These are phyloP conservation scores for Euphorbia pulcherrima DNA, from an alignment of 345 rosid genomes.

Conservation along the genomic window DNA sequence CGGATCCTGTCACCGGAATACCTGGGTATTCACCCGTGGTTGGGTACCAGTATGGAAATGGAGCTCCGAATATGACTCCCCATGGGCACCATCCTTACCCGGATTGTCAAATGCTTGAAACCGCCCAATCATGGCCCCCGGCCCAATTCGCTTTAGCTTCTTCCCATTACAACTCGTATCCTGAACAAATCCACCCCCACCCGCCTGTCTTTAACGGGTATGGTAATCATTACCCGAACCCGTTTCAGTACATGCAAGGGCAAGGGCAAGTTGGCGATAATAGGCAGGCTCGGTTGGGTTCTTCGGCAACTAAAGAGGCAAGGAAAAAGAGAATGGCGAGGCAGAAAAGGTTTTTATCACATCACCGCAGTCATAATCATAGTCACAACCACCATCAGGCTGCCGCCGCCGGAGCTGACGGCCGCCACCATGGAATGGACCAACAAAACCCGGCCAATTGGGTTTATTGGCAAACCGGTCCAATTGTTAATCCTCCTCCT, in stretches of 20 bases:
- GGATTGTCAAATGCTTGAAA: constrained; percentile 42
- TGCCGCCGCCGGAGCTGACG: constrained; percentile 25
- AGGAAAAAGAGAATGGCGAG: constrained; percentile 98
- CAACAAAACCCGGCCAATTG: constrained; percentile 42
- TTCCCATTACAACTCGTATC: constrained; percentile 30
- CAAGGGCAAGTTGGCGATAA: constrained; percentile 45
- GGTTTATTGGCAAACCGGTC: constrained; percentile 57
- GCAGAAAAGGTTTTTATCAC: constrained; percentile 68
- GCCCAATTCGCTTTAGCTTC: constrained; percentile 42
- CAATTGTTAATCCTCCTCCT: constrained; percentile 17
- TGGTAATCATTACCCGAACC: constrained; percentile 51
- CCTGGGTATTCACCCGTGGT: constrained; percentile 34
- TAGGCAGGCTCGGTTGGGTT: constrained; percentile 48
- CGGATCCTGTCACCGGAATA: constrained; percentile 29
- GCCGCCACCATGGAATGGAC: constrained; percentile 37
- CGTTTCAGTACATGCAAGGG: constrained; percentile 41
- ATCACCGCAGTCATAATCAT: constrained; percentile 35
- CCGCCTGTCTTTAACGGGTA: constrained; percentile 41
- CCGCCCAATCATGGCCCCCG: constrained; percentile 44
- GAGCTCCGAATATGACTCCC: constrained; percentile 25
- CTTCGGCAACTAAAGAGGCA: constrained; percentile 89
- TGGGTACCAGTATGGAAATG: constrained; percentile 38
- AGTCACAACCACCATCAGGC: constrained; percentile 35
- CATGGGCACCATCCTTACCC: constrained; percentile 27
- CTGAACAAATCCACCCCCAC: constrained; percentile 21